These are phyloP conservation scores for Naganishia kalamii DNA, from an alignment of 768 basidiomycete genomes.

Conservation along the genomic window DNA sequence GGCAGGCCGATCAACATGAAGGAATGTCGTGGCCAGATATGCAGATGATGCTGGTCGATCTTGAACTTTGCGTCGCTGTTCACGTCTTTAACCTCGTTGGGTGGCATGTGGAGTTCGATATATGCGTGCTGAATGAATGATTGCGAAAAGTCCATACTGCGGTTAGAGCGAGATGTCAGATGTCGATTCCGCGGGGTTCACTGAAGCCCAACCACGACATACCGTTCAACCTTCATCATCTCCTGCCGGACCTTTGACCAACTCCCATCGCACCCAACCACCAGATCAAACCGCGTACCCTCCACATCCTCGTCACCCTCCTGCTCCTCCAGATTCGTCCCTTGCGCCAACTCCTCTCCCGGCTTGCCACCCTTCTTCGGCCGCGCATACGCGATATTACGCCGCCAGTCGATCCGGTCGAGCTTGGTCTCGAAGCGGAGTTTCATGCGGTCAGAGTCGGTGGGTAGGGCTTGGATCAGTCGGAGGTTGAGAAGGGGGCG, in stretches of 20 bases:
- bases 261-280: conserved; percentile 86
- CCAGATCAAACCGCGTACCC: conserved; percentile 38
- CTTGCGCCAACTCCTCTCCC: conserved; percentile 35
- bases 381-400: conserved; percentile 28
- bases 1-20: conserved; percentile 99
- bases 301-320: conserved; percentile 21
- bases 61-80: conserved; percentile 60
- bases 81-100: conserved; percentile 42
- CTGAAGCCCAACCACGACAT: conserved; percentile 22
- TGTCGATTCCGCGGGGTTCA: neutral
- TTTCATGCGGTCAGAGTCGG: conserved; percentile 53
- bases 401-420: conserved; percentile 65
- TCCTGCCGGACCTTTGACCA: conserved; percentile 85
- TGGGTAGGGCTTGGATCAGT: conserved; percentile 69
- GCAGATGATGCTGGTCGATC: conserved; percentile 90
- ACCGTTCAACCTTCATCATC: conserved; percentile 93
- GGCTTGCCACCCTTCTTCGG: conserved; percentile 20
- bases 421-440: conserved; percentile 78
- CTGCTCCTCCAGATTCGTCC: conserved; percentile 22
- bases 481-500: conserved; percentile 78
- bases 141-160: conserved; percentile 89
- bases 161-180: neutral
- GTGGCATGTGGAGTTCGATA: conserved; percentile 90
- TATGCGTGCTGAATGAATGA: conserved; percentile 94
- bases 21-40: conserved; percentile 98